These are phyloP conservation scores for Bocquillonia castaneifolia DNA, from an alignment of 441 rosid genomes.

Conservation along the genomic window DNA sequence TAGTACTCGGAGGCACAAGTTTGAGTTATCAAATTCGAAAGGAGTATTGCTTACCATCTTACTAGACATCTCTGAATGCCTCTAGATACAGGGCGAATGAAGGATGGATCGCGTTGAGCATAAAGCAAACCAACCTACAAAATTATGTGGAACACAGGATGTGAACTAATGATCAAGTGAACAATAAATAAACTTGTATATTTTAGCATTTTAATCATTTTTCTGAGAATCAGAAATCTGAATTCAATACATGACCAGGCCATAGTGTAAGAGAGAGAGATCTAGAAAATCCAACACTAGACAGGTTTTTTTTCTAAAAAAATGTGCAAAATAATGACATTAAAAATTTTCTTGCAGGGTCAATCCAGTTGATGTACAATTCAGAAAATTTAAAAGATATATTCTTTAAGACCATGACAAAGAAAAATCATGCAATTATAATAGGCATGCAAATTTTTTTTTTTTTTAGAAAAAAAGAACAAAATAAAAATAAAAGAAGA, in stretches of 20 bases:
- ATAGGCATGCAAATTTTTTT: too few relatives aligned
- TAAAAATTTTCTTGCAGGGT: not conserved
- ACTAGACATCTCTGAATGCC: constrained; percentile 86
- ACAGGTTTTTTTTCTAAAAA: too few relatives aligned
- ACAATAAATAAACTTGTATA: not conserved
- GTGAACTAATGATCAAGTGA: not conserved
- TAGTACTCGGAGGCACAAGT: constrained; percentile 12
- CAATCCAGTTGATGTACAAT: not conserved
- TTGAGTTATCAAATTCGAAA: constrained; percentile 12
- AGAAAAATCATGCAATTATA: too few relatives aligned
- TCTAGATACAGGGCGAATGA: constrained; percentile 77
- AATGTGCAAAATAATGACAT: not conserved
- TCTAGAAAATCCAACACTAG: not conserved
- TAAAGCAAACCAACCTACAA: constrained; percentile 83
- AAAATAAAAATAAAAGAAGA: not conserved
- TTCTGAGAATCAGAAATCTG: not conserved
- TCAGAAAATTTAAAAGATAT: not conserved
- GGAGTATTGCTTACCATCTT: constrained; percentile 62
- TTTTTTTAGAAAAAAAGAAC: too few relatives aligned
- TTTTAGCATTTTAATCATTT: not conserved
- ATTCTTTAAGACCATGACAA: not conserved
- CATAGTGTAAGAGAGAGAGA: not conserved
- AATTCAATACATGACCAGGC: not conserved
- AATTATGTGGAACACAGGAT: constrained; percentile 15
- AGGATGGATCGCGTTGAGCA: constrained; percentile 84